phyloP scores from a whole-genome alignment of 2,329 filamentous ascomycete species.

The Aspergillus phoenicis region DNA sequence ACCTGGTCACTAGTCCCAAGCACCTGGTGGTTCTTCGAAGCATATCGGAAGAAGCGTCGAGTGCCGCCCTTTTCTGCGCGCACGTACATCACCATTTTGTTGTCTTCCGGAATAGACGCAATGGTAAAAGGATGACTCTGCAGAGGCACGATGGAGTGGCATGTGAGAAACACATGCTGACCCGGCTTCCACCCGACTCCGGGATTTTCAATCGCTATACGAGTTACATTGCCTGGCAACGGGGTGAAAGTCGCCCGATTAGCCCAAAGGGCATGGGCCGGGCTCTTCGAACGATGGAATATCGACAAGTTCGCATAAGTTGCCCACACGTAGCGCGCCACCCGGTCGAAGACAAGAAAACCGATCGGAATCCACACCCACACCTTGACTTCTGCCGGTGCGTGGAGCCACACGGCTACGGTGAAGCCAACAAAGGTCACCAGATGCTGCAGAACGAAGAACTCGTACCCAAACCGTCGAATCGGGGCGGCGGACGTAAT shows the following conservation, averaged over 20 bases:
- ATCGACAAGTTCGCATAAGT: slow-evolving; percentile 47
- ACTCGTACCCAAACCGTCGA: slow-evolving; percentile 54
- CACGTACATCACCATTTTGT: slow-evolving; percentile 59
- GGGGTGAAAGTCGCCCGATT: slow-evolving; percentile 52
- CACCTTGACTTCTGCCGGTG: slow-evolving; percentile 45
- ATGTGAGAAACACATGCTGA: slow-evolving; percentile 65
- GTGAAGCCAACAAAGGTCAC: slow-evolving; percentile 55
- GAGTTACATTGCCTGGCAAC: slow-evolving; percentile 58
- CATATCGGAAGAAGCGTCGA: slow-evolving; percentile 53
- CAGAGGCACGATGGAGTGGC: slow-evolving; percentile 58
- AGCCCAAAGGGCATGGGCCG: slow-evolving; percentile 34
- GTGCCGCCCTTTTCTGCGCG: slow-evolving; percentile 59
- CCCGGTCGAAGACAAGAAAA: slow-evolving; percentile 50
- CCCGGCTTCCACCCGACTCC: slow-evolving; percentile 62
- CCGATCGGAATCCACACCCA: slow-evolving; percentile 53
- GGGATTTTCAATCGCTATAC: slow-evolving; percentile 58
- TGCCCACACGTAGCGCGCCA: slow-evolving; percentile 39
- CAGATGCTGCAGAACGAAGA: slow-evolving; percentile 59
- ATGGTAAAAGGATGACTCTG: slow-evolving; percentile 69
- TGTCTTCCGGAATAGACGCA: slow-evolving; percentile 57
- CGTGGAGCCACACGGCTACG: slow-evolving; percentile 53
- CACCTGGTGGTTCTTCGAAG: slow-evolving; percentile 44
- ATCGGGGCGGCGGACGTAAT: slow-evolving; percentile 55
- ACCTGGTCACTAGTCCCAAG: slow-evolving; percentile 22
- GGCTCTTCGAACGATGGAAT: slow-evolving; percentile 35